Base-by-base conservation (phyloP, 257 asterid genomes). In the Solanum arcanum region DNA sequence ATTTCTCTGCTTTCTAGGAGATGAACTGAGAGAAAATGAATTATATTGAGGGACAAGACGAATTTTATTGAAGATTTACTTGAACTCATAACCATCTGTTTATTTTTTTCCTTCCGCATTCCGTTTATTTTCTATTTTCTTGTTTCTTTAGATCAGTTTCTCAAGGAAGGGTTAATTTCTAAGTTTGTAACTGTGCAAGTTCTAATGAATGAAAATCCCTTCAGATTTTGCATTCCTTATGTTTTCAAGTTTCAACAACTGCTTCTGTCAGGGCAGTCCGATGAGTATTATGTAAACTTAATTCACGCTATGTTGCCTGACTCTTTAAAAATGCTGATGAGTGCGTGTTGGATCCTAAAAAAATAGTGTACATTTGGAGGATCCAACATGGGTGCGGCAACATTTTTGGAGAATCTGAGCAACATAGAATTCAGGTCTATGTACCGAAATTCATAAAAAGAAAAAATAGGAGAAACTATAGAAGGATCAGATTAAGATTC, bases 141-240 rank as follows among this genome's bases (percentile, higher is more conserved):
- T 73, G 46, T 72, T 68, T 60, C 35, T 2, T 74, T 29, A 52
- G 29, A 86, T 80, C 52, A 85, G 31, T 81, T 87, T 37, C 35
- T n/a, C 18, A 15, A 39, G 86, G 66, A 56, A 56, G 66, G 25
- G 1, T 1, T 20, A 56, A 56, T 20, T 56, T 56, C 66, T 56
- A 56, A 56, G 66, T 31, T 77, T 83, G 77, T 66, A 29, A 87
- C 60, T 56, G 56, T 76, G 52, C 83, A 52, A 70, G 47, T 68
- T 85, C 66, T 52, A 33, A 33, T 69, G 56, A 89, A 87, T 89
- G 83, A 77, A 76, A 86, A 89, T 87, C 88, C 84, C 89, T 87
- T 87, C 84, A 66, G 47, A 82, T 82, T 72, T 80, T 37, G 31
- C 81, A 18, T 4, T 39, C 35, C 23, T 59, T 44, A 37, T 33